Evolutionary conservation across 768 basidiomycete genomes (phyloP).

Genomic region (Russula dissimulans): DNA sequence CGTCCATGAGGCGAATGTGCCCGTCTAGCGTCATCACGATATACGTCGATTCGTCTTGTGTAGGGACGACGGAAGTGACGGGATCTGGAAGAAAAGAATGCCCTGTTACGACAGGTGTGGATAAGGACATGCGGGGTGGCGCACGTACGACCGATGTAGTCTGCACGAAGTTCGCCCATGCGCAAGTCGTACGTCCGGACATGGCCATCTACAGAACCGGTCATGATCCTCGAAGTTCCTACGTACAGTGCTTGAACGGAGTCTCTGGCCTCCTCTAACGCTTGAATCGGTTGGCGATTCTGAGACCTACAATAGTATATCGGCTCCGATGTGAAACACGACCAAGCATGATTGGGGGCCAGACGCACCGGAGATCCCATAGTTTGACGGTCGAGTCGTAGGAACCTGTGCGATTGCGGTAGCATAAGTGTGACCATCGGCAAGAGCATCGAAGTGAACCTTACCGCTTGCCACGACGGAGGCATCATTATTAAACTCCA

Average conservation of each 20-base stretch:
- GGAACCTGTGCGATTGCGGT: constrained; percentile 51
- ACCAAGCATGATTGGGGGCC: background rate
- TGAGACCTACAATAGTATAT: constrained; percentile 43
- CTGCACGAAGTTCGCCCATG: constrained; percentile 81
- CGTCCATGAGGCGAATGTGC: constrained; percentile 79
- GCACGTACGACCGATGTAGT: constrained; percentile 81
- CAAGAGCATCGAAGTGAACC: constrained; percentile 17
- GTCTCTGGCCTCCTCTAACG: constrained; percentile 81
- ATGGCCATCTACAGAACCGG: constrained; percentile 87
- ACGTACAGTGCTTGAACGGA: constrained; percentile 75
- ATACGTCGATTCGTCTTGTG: constrained; percentile 70
- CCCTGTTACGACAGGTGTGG: background rate
- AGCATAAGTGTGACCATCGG: constrained; percentile 3
- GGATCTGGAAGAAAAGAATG: constrained; percentile 47
- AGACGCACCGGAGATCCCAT: constrained; percentile 79
- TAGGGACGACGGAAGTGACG: constrained; percentile 73
- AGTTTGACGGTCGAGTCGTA: constrained; percentile 86
- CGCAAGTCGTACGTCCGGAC: constrained; percentile 92
- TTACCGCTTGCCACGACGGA: constrained; percentile 82
- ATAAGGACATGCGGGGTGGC: background rate
- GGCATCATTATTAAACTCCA: constrained; percentile 85
- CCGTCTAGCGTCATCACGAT: constrained; percentile 81
- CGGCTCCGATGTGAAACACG: background rate
- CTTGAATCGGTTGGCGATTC: constrained; percentile 79
- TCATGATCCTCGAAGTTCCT: constrained; percentile 52